Evolutionary conservation across 2,329 filamentous ascomycete genomes (phyloP).

Genomic region (Neofusicoccum laricinum): DNA sequence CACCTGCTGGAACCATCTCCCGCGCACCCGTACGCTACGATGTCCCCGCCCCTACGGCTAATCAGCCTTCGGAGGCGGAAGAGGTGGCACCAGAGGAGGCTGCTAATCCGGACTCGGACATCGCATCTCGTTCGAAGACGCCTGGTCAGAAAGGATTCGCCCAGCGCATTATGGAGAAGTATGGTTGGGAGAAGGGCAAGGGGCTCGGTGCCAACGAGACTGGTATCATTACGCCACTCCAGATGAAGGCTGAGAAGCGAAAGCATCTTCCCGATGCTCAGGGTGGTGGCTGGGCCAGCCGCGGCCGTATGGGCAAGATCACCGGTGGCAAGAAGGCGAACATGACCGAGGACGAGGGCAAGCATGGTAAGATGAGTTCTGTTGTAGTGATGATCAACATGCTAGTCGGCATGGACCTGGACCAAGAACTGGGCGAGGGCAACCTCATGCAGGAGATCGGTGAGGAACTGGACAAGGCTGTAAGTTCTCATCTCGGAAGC

Average conservation of each 20-base stretch:
- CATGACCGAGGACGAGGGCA: slow-evolving; percentile 27
- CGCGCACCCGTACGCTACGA: slow-evolving; percentile 75
- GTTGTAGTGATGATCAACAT: slow-evolving; percentile 83
- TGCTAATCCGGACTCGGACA: slow-evolving; percentile 18
- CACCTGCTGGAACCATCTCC: slow-evolving; percentile 60
- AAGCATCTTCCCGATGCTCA: slow-evolving; percentile 76
- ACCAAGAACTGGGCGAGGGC: slow-evolving; percentile 66
- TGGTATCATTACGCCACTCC: slow-evolving; percentile 81
- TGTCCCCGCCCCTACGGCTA: slow-evolving; percentile 48
- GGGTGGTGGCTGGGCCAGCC: slow-evolving; percentile 72
- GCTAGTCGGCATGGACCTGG: slow-evolving; percentile 79
- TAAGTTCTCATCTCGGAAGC: slow-evolving; percentile 30
- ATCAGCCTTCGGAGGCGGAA: slow-evolving; percentile 47
- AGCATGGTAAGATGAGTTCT: slow-evolving; percentile 62
- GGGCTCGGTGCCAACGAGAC: slow-evolving; percentile 79
- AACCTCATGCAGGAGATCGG: slow-evolving; percentile 89
- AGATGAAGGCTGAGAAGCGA: slow-evolving; percentile 68
- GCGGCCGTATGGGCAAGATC: slow-evolving; percentile 70
- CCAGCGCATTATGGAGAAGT: slow-evolving; percentile 84
- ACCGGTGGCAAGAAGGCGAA: slow-evolving; percentile 68
- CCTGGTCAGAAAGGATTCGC: slow-evolving; percentile 85
- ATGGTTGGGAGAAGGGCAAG: slow-evolving; percentile 86
- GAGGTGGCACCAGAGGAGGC: slow-evolving; percentile 30
- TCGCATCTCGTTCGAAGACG: slow-evolving; percentile 57
- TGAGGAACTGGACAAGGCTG: slow-evolving; percentile 83